Conservation (phyloP, 345 rosid species). For the Euphorbia tirucalli region DNA sequence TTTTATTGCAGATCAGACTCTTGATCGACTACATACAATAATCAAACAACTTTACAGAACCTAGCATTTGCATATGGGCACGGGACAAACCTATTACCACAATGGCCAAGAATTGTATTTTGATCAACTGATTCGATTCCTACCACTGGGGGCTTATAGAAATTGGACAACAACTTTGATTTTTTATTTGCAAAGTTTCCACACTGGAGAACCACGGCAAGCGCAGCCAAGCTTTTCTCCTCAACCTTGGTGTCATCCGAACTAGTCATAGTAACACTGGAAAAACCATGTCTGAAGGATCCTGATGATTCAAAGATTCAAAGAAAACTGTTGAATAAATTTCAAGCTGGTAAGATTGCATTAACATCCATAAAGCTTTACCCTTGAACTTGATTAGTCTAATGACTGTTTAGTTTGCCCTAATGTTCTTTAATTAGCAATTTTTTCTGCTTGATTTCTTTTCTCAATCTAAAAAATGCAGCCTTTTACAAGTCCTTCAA, state of each 20-base stretch:
- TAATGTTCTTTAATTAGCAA: too few relatives aligned
- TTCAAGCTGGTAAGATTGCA: conserved; percentile 1
- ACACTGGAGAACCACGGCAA: conserved; percentile 12
- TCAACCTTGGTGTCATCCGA: conserved; percentile 7
- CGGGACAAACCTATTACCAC: conserved; percentile 12
- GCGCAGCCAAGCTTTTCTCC: conserved; percentile 4
- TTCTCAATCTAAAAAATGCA: too few relatives aligned
- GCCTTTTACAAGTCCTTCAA: too few relatives aligned
- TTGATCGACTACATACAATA: not conserved
- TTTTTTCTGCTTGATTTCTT: too few relatives aligned
- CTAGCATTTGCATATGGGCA: not conserved
- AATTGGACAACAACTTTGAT: conserved; percentile 6
- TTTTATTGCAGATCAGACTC: not conserved
- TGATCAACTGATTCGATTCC: conserved; percentile 12
- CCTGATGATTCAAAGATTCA: conserved; percentile 1
- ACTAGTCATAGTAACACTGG: conserved; percentile 8
- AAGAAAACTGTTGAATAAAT: not conserved
- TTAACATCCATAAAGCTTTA: too few relatives aligned
- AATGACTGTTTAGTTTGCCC: too few relatives aligned
- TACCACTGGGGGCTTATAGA: conserved; percentile 1
- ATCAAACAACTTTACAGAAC: not conserved
- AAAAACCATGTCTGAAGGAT: conserved; percentile 17
- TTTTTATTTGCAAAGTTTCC: not conserved
- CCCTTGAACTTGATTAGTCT: too few relatives aligned
- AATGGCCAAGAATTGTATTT: not conserved